Percentiles rank a stretch among this genome's conserved stretches.
Evolutionary conservation across 2,329 filamentous ascomycete genomes (phyloP).

Genomic region (Fusarium sarcochroum): DNA sequence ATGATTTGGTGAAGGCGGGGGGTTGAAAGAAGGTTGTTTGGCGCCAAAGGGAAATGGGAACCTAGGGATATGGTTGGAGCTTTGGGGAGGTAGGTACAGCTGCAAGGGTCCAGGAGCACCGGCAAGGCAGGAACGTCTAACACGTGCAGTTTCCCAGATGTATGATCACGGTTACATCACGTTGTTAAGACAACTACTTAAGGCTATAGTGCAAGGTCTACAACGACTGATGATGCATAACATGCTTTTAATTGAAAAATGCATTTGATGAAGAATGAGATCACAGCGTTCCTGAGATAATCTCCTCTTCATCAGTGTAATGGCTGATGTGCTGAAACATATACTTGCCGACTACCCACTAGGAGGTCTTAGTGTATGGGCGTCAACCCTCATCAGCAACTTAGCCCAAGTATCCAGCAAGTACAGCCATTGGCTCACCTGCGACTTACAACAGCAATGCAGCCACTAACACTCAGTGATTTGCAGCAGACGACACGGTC

Average conservation of each 20-base stretch:
- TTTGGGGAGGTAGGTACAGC: constrained; percentile 31
- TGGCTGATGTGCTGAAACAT: constrained; percentile 12
- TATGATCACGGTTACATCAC: constrained; percentile 14
- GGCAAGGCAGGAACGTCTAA: constrained; percentile 28
- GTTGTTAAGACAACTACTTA: background rate
- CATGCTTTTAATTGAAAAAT: background rate
- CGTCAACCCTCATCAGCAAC: constrained; percentile 25
- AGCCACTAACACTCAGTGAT: constrained; percentile 39
- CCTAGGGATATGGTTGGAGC: constrained; percentile 37
- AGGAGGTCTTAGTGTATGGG: constrained; percentile 19
- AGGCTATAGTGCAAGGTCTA: background rate
- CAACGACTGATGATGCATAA: background rate
- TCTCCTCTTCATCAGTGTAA: constrained; percentile 8
- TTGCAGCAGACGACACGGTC: constrained; percentile 43
- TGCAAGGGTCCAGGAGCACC: constrained; percentile 40
- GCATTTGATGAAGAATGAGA: constrained; percentile 12
- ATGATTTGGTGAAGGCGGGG: constrained; percentile 29
- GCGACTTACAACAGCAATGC: constrained; percentile 39
- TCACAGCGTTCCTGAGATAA: constrained; percentile 18
- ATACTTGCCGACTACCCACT: constrained; percentile 35
- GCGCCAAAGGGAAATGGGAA: constrained; percentile 28
- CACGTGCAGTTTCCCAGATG: constrained; percentile 19
- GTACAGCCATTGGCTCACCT: constrained; percentile 26
- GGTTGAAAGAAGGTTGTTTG: constrained; percentile 43
- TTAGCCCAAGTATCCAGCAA: constrained; percentile 32